Percentiles rank a stretch among this genome's conserved stretches.
Evolutionary conservation across 495 filamentous ascomycete species (phyloP).

Genomic region (Talaromyces ruber): DNA sequence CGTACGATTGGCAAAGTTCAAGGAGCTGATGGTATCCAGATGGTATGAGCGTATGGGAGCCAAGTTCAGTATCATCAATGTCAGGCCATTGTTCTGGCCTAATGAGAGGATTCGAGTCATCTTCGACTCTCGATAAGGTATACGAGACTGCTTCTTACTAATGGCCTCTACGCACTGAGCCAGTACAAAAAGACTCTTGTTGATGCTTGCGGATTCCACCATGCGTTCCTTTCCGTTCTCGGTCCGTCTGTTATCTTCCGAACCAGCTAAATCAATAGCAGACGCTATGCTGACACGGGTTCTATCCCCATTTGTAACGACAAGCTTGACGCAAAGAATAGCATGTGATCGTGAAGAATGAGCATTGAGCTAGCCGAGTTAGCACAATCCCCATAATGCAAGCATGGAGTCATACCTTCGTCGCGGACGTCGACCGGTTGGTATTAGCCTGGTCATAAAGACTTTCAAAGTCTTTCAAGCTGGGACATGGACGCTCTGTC

Average conservation of each 20-base stretch:
- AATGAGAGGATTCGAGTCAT: slow-evolving; percentile 93
- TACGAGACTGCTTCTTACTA: slow-evolving; percentile 64
- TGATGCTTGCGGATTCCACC: slow-evolving; percentile 95
- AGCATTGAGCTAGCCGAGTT: slow-evolving; percentile 61
- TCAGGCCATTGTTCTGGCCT: slow-evolving; percentile 92
- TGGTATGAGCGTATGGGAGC: slow-evolving; percentile 83
- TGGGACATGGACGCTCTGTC: slow-evolving; percentile 76
- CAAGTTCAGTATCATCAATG: slow-evolving; percentile 93
- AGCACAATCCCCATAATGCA: slow-evolving; percentile 5
- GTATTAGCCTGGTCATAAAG: slow-evolving; percentile 92
- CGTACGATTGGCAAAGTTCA: slow-evolving; percentile 92
- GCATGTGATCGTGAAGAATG: slow-evolving; percentile 92
- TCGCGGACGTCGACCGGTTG: slow-evolving; percentile 85
- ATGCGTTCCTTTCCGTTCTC: slow-evolving; percentile 91
- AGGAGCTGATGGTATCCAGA: slow-evolving; percentile 83
- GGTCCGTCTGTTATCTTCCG: slow-evolving; percentile 90
- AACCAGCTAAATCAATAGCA: slow-evolving; percentile 93
- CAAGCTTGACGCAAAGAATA: slow-evolving; percentile 83
- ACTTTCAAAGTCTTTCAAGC: slow-evolving; percentile 84
- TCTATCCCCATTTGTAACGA: slow-evolving; percentile 61
- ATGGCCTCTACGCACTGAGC: slow-evolving; percentile 97
- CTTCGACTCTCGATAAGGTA: slow-evolving; percentile 91
- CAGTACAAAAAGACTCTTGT: slow-evolving; percentile 92
- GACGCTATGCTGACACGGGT: slow-evolving; percentile 74
- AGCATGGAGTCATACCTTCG: slow-evolving; percentile 48